Evolutionary conservation across 805 yeast species (phyloP), one percentile per base, ranked within the genome.

Genomic region (Wickerhamiella siamensis): DNA sequence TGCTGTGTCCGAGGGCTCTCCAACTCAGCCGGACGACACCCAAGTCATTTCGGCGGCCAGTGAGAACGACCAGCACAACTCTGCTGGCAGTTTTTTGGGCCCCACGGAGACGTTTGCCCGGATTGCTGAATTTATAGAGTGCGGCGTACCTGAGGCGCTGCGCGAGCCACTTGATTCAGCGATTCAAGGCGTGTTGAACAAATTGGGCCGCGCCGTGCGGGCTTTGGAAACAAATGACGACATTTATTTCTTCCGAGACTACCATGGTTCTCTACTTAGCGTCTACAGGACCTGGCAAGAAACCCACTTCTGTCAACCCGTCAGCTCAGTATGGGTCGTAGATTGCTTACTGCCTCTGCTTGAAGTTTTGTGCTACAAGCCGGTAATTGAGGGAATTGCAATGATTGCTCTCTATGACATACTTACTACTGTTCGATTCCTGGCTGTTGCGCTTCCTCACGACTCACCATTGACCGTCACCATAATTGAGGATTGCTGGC

Each of bases 241-340:
- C 18, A 17, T 16, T 2, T 50, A 42, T 31, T 38, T 43, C 19
- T 50, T 47, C 41, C 49, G 54, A 19, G 51, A 47, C 37, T 50
- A 44, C 26, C 51, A 49, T n/a, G 54, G 53, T 10, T 33, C 42
- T 20, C 36, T 47, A 27, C 19, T 24, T 12, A 24, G 29, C 12
- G 29, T 24, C 6, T 12, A 24, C 12, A 12, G 12, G 12, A 24
- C 6, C 6, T 24, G 29, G 29, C 12, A 24, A 8, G 29, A 24
- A 8, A 8, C 29, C 10, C 10, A 24, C 6, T 6, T 8, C 29
- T 12, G 12, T 12, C 29, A 24, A 24, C 10, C 10, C 29, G 29
- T 24, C 6, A 24, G 29, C 12, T 6, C 29, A 6, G 12, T 12
- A 8, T 24, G 29, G 29, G 29, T 24, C 10, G 6, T 24, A 24